phyloP scores from a whole-genome alignment of 2,329 filamentous ascomycete genomes.

The Ascosphaera acerosa region DNA sequence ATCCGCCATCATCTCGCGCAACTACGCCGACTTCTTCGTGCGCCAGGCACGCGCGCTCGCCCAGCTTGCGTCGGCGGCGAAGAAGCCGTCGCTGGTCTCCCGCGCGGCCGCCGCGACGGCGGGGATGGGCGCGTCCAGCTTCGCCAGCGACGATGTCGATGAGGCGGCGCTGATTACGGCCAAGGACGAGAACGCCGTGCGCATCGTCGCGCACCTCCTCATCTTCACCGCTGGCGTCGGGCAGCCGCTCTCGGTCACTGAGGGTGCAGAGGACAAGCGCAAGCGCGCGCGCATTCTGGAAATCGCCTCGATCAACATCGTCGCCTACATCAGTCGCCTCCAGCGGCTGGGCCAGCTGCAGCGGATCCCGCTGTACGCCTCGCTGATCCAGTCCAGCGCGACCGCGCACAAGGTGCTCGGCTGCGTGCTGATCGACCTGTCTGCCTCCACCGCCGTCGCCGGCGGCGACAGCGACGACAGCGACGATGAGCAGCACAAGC shows the following conservation, averaged over 20 bases:
- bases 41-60: constrained; percentile 18
- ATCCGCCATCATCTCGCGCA: constrained; percentile 18
- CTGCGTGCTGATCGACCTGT: constrained; percentile 49
- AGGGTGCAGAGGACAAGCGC: no score
- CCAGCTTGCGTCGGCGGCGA: constrained; percentile 10
- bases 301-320: constrained; percentile 35
- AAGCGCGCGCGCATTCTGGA: constrained; percentile 28
- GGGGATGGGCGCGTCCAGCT: no score
- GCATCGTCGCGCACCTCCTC: constrained; percentile 42
- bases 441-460: no score
- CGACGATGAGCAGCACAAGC: constrained; percentile 39
- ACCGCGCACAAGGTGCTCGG: constrained; percentile 42
- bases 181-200: constrained; percentile 32
- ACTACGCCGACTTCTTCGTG: constrained; percentile 18
- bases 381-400: constrained; percentile 40
- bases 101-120: constrained; percentile 14
- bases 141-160: constrained; percentile 14
- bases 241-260: constrained; percentile 16
- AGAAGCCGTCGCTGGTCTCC: constrained; percentile 13
- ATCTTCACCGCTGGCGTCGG: constrained; percentile 19
- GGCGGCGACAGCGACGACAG: no score
- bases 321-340: constrained; percentile 59
- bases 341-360: constrained; percentile 47
- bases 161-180: constrained; percentile 21
- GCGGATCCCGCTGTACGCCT: constrained; percentile 68